These are phyloP conservation scores for Graphiopsis chlorocephala DNA, from an alignment of 2,329 filamentous ascomycete genomes.

Conservation along the genomic window DNA sequence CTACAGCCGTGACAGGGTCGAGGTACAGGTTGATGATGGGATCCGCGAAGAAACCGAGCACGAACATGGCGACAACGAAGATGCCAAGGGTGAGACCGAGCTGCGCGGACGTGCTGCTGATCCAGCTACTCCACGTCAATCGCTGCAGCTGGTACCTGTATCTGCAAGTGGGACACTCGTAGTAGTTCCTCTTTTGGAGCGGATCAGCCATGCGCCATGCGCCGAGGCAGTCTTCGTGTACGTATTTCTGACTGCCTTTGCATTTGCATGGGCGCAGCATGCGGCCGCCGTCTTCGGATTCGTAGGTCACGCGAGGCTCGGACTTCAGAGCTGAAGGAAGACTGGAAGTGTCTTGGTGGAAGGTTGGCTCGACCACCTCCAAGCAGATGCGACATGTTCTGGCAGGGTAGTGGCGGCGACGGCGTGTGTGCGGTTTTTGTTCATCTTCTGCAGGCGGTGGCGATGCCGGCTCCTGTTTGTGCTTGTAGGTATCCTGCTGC, in stretches of 20 bases:
- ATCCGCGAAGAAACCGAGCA: constrained; percentile 88
- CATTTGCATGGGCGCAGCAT: constrained; percentile 89
- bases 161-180: constrained; percentile 82
- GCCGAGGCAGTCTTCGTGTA: constrained; percentile 86
- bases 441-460: constrained; percentile 16
- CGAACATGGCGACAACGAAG: constrained; percentile 69
- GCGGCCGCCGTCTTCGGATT: constrained; percentile 68
- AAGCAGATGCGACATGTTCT: constrained; percentile 88
- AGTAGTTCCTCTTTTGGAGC: constrained; percentile 67
- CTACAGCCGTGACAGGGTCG: constrained; percentile 59
- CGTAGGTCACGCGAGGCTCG: constrained; percentile 62
- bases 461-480: constrained; percentile 18
- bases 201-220: constrained; percentile 77
- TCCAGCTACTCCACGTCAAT: constrained; percentile 68
- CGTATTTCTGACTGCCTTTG: constrained; percentile 88
- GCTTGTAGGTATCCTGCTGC: constrained; percentile 8
- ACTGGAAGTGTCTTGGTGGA: constrained; percentile 45
- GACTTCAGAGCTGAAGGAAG: constrained; percentile 56
- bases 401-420: constrained; percentile 59
- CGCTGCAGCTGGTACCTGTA: constrained; percentile 79
- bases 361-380: constrained; percentile 65
- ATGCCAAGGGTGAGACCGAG: constrained; percentile 68
- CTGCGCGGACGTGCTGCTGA: constrained; percentile 58
- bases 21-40: constrained; percentile 87
- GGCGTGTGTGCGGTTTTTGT: constrained; percentile 22